Evolutionary conservation across 2,329 filamentous ascomycete species (phyloP), one percentile per base, ranked within the genome.

Genomic region (Metarhizium brunneum): DNA sequence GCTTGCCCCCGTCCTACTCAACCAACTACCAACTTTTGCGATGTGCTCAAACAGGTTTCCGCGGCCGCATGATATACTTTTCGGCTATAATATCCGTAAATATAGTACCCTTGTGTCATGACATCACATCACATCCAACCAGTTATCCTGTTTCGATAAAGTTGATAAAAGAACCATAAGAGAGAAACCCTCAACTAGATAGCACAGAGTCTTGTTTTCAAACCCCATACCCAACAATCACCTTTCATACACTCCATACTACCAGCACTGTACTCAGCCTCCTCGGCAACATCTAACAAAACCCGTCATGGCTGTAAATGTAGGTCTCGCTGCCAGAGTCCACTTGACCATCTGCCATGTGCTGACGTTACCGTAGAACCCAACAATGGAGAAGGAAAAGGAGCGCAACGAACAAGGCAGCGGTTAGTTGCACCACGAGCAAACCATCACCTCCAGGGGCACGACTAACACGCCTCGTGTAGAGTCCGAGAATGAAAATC

Each of bases 401-500:
- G 29, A 40, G 38, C 6, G 47, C 5, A 13, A 42, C 32, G 18
- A 55, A 8, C 45, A 58, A 30, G 52, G 49, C 25, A 48, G 45
- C 25, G 45, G 45, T 48, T 11, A 48, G 45, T 48, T 30, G 11
- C 20, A 20, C 42, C 38, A 40, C 11, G 14, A 2, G 11, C 38
- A 11, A 1, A 45, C n/a, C 8, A 6, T 45, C 6, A 18, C 6
- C 25, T 4, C 4, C 3, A 25, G 25, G 18, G 6, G 6, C 10
- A 20, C 3, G 2, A 29, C 45, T 29, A 30, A 48, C 25, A 30
- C 14, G 38, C 2, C 5, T 1, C 45, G 5, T 29, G 1, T 14
- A 48, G 45, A 48, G 3, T 48, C 45, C 13, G 45, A 48, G 25
- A 48, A 48, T 11, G 45, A 48, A 18, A 56, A 63, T 56, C 45